These are phyloP conservation scores for Juncus effusus DNA, from an alignment of 176 grass and related monocot genomes.

Conservation along the genomic window DNA sequence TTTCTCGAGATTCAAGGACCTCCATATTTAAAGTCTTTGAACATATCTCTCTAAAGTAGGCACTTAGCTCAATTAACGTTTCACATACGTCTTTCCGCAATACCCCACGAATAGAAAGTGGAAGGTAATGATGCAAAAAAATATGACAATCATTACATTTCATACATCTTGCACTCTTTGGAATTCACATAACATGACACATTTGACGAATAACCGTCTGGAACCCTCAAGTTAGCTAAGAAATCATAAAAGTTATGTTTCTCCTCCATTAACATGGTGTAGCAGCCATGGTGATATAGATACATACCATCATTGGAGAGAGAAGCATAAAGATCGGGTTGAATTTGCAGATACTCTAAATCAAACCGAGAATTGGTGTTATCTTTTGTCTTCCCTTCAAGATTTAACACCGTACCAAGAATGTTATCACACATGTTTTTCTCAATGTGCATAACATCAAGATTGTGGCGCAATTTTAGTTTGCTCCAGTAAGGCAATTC, in stretches of 20 bases:
- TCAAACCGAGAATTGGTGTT: neutral
- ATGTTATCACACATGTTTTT: slow-evolving; percentile 8
- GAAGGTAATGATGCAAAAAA: too few species aligned
- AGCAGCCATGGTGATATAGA: neutral
- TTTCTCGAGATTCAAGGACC: neutral
- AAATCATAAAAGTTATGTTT: neutral
- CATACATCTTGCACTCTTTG: neutral
- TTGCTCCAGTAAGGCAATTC: neutral
- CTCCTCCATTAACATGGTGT: neutral
- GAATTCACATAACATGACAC: neutral
- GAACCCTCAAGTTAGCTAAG: slow-evolving; percentile 13
- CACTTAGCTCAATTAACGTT: slow-evolving; percentile 5
- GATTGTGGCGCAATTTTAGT: too few species aligned
- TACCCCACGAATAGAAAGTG: too few species aligned
- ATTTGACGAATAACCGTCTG: slow-evolving; percentile 7
- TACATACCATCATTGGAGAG: too few species aligned
- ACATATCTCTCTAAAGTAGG: neutral
- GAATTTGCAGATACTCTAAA: neutral
- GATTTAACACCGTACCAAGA: slow-evolving; percentile 1
- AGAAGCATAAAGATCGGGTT: slow-evolving; percentile 6
- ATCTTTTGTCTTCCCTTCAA: neutral
- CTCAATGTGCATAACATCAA: too few species aligned
- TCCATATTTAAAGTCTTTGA: neutral
- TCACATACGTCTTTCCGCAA: too few species aligned
- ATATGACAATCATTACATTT: too few species aligned